Percentiles rank a stretch among this genome's conserved stretches.
These are phyloP conservation scores for Arabidopsis arenosa DNA, from an alignment of 345 rosid genomes.

Conservation along the genomic window DNA sequence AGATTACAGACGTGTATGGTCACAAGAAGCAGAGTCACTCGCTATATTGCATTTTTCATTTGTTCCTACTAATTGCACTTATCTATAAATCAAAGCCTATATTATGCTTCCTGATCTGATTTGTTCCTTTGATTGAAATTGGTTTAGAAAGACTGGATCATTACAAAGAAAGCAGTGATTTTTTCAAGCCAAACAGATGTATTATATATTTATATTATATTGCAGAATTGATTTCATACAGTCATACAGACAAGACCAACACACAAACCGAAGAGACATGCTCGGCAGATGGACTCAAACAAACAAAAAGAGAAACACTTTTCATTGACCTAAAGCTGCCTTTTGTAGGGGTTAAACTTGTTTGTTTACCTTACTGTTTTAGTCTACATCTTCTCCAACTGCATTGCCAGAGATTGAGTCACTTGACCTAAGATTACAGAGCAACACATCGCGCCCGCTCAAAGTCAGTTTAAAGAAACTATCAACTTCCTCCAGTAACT, in stretches of 20 bases:
- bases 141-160: constrained; percentile 17
- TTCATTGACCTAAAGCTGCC: constrained; percentile 24
- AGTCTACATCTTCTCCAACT: constrained; percentile 44
- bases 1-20: constrained; percentile 47
- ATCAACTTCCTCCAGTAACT: constrained; percentile 71
- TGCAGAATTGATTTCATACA: constrained; percentile 29
- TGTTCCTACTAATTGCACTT: constrained; percentile 39
- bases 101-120: neutral
- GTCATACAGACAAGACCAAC: constrained; percentile 36
- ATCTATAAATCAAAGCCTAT: constrained; percentile 10
- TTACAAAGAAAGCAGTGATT: constrained; percentile 6
- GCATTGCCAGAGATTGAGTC: constrained; percentile 43
- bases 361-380: constrained; percentile 36
- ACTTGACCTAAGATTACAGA: constrained; percentile 68
- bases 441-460: constrained; percentile 82
- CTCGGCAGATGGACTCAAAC: constrained; percentile 37
- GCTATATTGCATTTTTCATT: constrained; percentile 23
- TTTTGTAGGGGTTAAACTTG: constrained; percentile 12
- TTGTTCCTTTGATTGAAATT: neutral
- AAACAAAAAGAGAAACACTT: constrained; percentile 25
- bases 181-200: constrained; percentile 30
- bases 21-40: constrained; percentile 31
- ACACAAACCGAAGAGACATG: constrained; percentile 33
- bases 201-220: constrained; percentile 22
- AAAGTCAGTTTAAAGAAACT: constrained; percentile 78